Conservation (phyloP, 176 grass and related monocot genomes). For the Juncus inflexus region DNA sequence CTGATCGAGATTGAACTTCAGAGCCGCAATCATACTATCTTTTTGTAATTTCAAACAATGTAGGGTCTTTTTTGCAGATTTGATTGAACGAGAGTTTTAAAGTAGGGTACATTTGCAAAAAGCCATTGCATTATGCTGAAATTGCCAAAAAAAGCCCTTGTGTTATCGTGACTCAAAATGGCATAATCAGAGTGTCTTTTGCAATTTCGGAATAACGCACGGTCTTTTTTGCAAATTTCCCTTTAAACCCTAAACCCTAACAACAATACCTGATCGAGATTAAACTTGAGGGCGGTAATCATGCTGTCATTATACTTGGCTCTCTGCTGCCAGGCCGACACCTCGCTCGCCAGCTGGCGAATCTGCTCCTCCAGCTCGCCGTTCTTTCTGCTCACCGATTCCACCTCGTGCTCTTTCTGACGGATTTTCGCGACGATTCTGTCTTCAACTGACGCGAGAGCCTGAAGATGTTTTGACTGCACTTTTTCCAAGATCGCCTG, state of each 20-base stretch:
- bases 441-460: slow-evolving; percentile 81
- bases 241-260: no score
- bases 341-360: slow-evolving; percentile 76
- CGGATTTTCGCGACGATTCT: slow-evolving; percentile 77
- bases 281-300: slow-evolving; percentile 92
- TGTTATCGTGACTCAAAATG: no score
- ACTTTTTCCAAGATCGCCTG: slow-evolving; percentile 94
- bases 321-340: slow-evolving; percentile 86
- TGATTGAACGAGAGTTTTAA: no score
- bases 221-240: no score
- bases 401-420: slow-evolving; percentile 84
- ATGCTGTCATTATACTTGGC: slow-evolving; percentile 97
- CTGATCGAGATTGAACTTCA: slow-evolving; percentile 92
- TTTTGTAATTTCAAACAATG: no score
- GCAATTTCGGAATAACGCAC: no score
- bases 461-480: slow-evolving; percentile 85
- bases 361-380: slow-evolving; percentile 88
- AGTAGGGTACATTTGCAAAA: no score
- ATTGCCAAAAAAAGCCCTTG: no score
- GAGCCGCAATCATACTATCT: slow-evolving; percentile 91
- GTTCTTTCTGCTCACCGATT: slow-evolving; percentile 82
- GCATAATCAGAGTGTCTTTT: no score
- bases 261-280: slow-evolving; percentile 85
- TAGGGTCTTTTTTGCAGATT: no score
- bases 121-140: no score